Conservation (phyloP, 768 basidiomycete species). For the Candolleomyces eurysporus region DNA sequence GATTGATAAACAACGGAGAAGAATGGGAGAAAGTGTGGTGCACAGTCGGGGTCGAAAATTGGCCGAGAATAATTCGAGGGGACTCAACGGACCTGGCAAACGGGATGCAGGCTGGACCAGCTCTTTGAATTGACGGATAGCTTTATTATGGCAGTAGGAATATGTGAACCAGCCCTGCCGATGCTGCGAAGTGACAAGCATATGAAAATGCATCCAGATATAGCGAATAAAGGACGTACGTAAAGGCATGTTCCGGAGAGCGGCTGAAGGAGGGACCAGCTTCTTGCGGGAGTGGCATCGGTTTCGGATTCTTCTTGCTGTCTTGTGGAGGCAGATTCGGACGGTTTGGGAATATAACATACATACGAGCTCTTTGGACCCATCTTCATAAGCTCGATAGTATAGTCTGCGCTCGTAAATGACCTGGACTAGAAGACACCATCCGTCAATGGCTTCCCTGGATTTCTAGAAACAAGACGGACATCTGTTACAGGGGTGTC, state of each 20-base stretch:
- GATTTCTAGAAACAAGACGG: conserved; percentile 10
- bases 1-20: conserved; percentile 9
- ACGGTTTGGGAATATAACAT: conserved; percentile 73
- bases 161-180: conserved; percentile 97
- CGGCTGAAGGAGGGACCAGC: conserved; percentile 82
- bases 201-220: conserved; percentile 26
- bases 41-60: conserved; percentile 1
- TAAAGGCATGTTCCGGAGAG: conserved; percentile 82
- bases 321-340: conserved; percentile 35
- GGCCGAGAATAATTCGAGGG: conserved; percentile 4
- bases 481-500: conserved; percentile 34
- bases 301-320: conserved; percentile 53
- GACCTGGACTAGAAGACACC: background rate
- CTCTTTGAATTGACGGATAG: conserved; percentile 96
- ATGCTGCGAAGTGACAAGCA: conserved; percentile 48
- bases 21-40: conserved; percentile 5
- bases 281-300: conserved; percentile 66
- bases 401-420: conserved; percentile 30
- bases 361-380: conserved; percentile 69
- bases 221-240: conserved; percentile 48
- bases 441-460: background rate
- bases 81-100: conserved; percentile 51
- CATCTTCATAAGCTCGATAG: conserved; percentile 74
- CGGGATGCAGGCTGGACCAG: conserved; percentile 61
- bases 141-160: conserved; percentile 90